phyloP scores from a whole-genome alignment of 306 rosid genomes.

The Cucurbita ficifolia region DNA sequence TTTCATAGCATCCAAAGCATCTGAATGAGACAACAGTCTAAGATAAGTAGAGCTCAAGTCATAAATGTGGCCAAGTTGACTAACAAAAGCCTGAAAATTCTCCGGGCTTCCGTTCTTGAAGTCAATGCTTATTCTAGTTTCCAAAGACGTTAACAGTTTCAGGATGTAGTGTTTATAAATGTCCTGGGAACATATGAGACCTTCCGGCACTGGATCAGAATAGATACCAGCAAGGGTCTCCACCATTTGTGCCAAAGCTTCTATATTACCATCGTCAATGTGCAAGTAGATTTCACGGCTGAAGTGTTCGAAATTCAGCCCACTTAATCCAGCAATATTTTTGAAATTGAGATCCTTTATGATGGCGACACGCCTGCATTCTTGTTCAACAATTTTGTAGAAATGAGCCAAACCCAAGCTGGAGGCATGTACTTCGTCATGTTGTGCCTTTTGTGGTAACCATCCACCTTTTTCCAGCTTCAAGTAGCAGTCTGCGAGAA shows the following conservation, averaged over 20 bases:
- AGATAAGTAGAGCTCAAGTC: conserved; percentile 41
- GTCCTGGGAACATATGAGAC: conserved; percentile 74
- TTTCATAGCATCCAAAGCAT: conserved; percentile 69
- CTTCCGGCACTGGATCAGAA: conserved; percentile 38
- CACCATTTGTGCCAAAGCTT: conserved; percentile 75
- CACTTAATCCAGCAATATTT: conserved; percentile 77
- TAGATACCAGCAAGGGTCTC: conserved; percentile 37
- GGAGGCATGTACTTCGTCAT: conserved; percentile 29
- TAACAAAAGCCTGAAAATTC: conserved; percentile 48
- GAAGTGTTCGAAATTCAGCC: conserved; percentile 58
- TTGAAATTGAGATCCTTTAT: conserved; percentile 59
- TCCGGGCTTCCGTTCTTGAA: conserved; percentile 41
- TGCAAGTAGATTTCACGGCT: conserved; percentile 54
- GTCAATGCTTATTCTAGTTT: conserved; percentile 38
- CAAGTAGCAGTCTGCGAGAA: conserved; percentile 72
- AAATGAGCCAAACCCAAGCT: conserved; percentile 42
- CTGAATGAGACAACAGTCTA: conserved; percentile 41
- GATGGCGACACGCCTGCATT: conserved; percentile 54
- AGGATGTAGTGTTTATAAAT: conserved; percentile 57
- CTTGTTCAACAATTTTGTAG: conserved; percentile 58
- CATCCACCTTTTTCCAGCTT: conserved; percentile 44
- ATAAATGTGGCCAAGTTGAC: conserved; percentile 72
- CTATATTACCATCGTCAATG: conserved; percentile 50
- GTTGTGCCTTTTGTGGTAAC: conserved; percentile 27
- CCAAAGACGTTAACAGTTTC: conserved; percentile 39